These are phyloP conservation scores for Podospora anserina DNA, from an alignment of 495 filamentous ascomycete species.

Conservation along the genomic window DNA sequence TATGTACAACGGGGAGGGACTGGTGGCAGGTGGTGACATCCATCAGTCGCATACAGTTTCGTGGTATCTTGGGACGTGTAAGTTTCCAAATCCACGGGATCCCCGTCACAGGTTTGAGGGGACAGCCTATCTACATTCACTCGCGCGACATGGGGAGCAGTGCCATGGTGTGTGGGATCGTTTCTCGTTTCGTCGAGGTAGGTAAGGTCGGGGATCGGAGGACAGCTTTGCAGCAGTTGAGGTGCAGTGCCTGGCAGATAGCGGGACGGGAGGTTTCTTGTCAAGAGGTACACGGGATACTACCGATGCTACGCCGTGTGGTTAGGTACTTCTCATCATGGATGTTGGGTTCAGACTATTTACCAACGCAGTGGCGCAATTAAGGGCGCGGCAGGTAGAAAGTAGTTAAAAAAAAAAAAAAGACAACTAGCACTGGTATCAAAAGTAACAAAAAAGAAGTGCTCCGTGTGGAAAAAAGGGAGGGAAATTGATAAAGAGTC, in stretches of 20 bases:
- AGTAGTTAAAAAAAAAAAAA: not conserved
- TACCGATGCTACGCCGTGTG: slow-evolving; percentile 1
- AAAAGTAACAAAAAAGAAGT: not conserved
- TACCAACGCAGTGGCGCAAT: slow-evolving; percentile 7
- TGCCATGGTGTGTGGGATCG: slow-evolving; percentile 22
- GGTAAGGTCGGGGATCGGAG: not conserved
- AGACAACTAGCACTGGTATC: not conserved
- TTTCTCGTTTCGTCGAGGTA: not conserved
- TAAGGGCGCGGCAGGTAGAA: not conserved
- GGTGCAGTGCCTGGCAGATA: no score
- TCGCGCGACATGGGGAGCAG: slow-evolving; percentile 22
- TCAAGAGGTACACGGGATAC: not conserved
- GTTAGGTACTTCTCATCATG: not conserved
- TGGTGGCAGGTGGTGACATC: slow-evolving; percentile 15
- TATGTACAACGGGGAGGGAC: slow-evolving; percentile 19
- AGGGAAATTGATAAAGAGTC: slow-evolving; percentile 5
- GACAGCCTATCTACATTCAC: slow-evolving; percentile 14
- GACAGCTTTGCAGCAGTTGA: not conserved
- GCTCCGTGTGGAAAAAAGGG: not conserved
- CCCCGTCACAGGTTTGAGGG: not conserved
- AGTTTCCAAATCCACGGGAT: not conserved
- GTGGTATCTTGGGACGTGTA: slow-evolving; percentile 6
- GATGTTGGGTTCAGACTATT: not conserved
- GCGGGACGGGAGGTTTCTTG: not conserved
- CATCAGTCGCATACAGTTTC: slow-evolving; percentile 19